phyloP scores from a whole-genome alignment of 2,329 filamentous ascomycete species.

The Aspergillus sp. region DNA sequence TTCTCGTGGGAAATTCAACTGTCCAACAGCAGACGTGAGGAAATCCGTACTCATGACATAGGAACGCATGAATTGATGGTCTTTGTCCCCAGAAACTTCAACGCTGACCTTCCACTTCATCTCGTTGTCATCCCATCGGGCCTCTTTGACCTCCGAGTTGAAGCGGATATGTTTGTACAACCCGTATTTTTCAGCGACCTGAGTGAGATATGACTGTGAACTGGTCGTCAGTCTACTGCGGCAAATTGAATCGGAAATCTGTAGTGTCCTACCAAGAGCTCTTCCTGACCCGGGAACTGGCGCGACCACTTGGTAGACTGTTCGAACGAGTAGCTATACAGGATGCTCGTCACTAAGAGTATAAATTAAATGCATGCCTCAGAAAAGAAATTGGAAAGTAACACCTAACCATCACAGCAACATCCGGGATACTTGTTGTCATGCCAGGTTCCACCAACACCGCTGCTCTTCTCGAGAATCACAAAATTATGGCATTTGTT shows the following conservation, averaged over 20 bases:
- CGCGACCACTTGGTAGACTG: slow-evolving; percentile 60
- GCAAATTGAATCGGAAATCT: background rate
- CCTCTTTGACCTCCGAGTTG: slow-evolving; percentile 54
- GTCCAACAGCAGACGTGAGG: slow-evolving; percentile 59
- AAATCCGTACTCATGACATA: slow-evolving; percentile 59
- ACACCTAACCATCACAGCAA: slow-evolving; percentile 49
- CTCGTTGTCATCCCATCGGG: slow-evolving; percentile 55
- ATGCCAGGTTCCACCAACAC: slow-evolving; percentile 55
- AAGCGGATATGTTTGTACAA: slow-evolving; percentile 60
- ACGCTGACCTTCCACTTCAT: slow-evolving; percentile 55
- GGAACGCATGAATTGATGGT: slow-evolving; percentile 52
- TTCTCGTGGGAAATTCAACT: slow-evolving; percentile 56
- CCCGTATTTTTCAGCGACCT: slow-evolving; percentile 54
- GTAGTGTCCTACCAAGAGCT: slow-evolving; percentile 47
- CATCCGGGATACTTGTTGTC: slow-evolving; percentile 60
- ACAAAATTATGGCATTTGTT: slow-evolving; percentile 53
- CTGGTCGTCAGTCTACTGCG: background rate
- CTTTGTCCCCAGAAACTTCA: slow-evolving; percentile 52
- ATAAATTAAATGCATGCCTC: background rate
- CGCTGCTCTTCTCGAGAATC: slow-evolving; percentile 57
- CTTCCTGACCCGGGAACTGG: slow-evolving; percentile 61
- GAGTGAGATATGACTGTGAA: slow-evolving; percentile 47
- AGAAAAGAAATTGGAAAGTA: background rate
- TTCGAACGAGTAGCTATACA: slow-evolving; percentile 63
- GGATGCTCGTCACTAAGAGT: slow-evolving; percentile 47